Evolutionary conservation across 2,329 filamentous ascomycete species (phyloP), one percentile per base, ranked within the genome.

Genomic region (Cladophialophora bantiana): DNA sequence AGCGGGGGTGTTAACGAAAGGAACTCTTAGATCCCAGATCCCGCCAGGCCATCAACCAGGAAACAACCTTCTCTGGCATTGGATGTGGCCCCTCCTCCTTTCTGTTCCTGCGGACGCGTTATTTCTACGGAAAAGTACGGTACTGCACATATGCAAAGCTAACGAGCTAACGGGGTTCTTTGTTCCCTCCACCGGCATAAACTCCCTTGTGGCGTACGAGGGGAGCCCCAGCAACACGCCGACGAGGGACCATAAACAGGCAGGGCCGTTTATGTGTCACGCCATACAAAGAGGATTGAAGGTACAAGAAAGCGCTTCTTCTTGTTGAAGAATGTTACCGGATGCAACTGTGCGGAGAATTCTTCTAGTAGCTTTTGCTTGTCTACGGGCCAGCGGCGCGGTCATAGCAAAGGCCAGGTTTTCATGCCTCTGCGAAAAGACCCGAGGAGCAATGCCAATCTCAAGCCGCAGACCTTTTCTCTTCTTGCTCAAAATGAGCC

Each of bases 101-200:
- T 31, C 5, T 7, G 15, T 15, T 50, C 45, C 45, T 26, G 10
- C 45, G 26, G 40, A 42, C 40, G 20, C 45, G 45, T 31, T 18
- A 26, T 50, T 20, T 20, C 45, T 10, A 50, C 45, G 9, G 20
- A 13, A 50, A 50, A 50, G 45, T 50, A 50, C 45, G 26, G 45
- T 50, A 50, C 45, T 26, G 45, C 45, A 48, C 20, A 26, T 50
- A 10, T 50, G 45, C 20, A 50, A 50, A 50, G 45, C 45, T 26
- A 50, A 31, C 18, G 18, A 50, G 45, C 45, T 50, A 50, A 50
- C 20, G 45, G 18, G 7, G 45, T 50, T 20, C 45, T 18, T 50
- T 50, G 45, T 50, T 50, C 45, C 45, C 45, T 31, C 45, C 45
- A 31, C 45, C 10, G 20, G 26, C 45, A 13, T 18, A 26, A 50